Evolutionary conservation across 1,284 basidiomycete genomes (phyloP).

Genomic region (Sanguinoderma infundibulare): DNA sequence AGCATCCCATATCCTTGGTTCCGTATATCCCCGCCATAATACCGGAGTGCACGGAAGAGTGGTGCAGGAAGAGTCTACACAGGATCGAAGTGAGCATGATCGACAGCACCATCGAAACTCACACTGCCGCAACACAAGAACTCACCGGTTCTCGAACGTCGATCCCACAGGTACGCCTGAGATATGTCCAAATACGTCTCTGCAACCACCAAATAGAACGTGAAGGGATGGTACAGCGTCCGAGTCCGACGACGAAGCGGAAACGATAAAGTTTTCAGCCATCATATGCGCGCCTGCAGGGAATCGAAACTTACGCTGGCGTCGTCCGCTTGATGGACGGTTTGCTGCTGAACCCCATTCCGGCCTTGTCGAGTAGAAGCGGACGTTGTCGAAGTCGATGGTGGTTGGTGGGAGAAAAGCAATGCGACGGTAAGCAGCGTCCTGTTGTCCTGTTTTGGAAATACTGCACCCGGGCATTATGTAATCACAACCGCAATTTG

Average conservation of each 20-base stretch:
- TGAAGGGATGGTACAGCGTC: neutral
- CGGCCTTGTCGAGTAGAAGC: no score
- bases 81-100: neutral
- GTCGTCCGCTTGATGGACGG: conserved; percentile 16
- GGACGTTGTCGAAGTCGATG: no score
- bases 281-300: neutral
- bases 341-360: conserved; percentile 19
- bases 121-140: neutral
- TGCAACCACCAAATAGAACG: neutral
- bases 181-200: conserved; percentile 30
- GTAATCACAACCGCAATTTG: no score
- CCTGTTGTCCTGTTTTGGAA: no score
- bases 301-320: conserved; percentile 7
- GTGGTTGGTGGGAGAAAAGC: no score
- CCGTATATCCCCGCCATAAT: conserved; percentile 30
- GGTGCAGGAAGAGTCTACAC: conserved; percentile 19
- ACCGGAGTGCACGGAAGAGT: conserved; percentile 24
- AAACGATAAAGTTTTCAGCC: neutral
- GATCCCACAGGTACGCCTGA: conserved; percentile 28
- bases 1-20: conserved; percentile 37
- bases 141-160: conserved; percentile 27
- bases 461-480: no score
- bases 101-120: neutral
- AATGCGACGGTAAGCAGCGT: no score
- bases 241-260: neutral